Conservation (phyloP, 768 basidiomycete genomes). For the Amanita exitialis region DNA sequence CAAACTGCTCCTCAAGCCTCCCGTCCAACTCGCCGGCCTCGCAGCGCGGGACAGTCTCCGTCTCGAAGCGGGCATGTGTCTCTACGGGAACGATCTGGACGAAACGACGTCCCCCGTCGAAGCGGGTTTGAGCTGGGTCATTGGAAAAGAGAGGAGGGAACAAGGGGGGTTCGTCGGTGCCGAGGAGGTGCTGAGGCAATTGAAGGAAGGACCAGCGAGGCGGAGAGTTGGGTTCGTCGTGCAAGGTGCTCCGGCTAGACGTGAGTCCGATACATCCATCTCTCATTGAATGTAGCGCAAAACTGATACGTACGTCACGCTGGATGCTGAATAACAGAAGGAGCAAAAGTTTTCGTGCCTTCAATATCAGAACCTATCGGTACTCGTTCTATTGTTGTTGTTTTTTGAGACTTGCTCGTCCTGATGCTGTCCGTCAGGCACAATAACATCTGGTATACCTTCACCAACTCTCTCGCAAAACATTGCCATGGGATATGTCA, state of each 20-base stretch:
- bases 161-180: conserved; percentile 68
- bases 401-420: conserved; percentile 3
- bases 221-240: conserved; percentile 78
- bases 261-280: conserved; percentile 29
- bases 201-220: conserved; percentile 70
- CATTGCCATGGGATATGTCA: conserved; percentile 93
- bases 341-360: conserved; percentile 61
- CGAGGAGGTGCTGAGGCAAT: conserved; percentile 56
- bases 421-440: conserved; percentile 28
- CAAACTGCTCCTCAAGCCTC: conserved; percentile 45
- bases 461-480: conserved; percentile 85
- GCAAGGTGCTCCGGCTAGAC: conserved; percentile 78
- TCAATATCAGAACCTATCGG: conserved; percentile 50
- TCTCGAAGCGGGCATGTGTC: conserved; percentile 92
- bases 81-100: conserved; percentile 91
- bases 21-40: conserved; percentile 80
- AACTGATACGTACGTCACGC: background rate
- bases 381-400: conserved; percentile 19
- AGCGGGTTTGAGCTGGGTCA: conserved; percentile 88
- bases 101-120: conserved; percentile 83
- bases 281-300: background rate
- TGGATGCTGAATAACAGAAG: conserved; percentile 36
- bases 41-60: conserved; percentile 92
- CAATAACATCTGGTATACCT: conserved; percentile 91
- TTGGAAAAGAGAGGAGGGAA: conserved; percentile 79